Base-by-base conservation (phyloP, 768 basidiomycete genomes). In the Xerocomellus dryophilus region DNA sequence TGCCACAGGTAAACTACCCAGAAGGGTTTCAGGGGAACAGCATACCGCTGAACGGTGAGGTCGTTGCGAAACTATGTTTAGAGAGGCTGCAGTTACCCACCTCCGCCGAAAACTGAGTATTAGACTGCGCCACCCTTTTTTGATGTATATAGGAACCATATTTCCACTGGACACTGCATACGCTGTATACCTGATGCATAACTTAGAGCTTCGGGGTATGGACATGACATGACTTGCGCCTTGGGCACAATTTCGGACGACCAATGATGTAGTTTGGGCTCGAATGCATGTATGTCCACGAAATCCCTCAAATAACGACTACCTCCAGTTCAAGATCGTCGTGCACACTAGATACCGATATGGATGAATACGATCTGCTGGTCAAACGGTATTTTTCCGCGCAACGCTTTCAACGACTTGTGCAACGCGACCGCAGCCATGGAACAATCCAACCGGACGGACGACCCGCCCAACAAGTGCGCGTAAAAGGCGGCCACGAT, bases 11-110 rank as follows among this genome's bases (percentile, higher is more conserved):
- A 0, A 73, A 76, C 18, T 93, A 95, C 61, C 91, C 92, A 0
- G 82, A 87, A 38, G 94, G 90, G n/a, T 97, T 97, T 74, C 88
- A 86, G 62, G 80, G 93, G 73, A 93, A 89, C 66, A 78, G 76
- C 12, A 97, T 97, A 54, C 93, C 93, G 3, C 78, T 97, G 29
- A 81, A 93, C 67, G 90, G 85, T 7, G 78, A 75, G 36, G 75
- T 75, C 0, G 88, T 93, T 5, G 87, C 85, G 5, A 74, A 74
- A 10, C 61, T 90, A 3, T 38, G 36, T n/a, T 64, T 78, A 9
- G 78, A 85, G 54, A 75, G 85, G 43, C 69, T 90, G 17, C 50
- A 53, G 42, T 45, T 65, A 12, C 7, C 48, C 8, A 29, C 32
- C 14, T n/a, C 57, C 11, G 8, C 38, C 9, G 18, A 27, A 10